Conservation (phyloP, 768 basidiomycete genomes). For the Lactarius akahatsu region DNA sequence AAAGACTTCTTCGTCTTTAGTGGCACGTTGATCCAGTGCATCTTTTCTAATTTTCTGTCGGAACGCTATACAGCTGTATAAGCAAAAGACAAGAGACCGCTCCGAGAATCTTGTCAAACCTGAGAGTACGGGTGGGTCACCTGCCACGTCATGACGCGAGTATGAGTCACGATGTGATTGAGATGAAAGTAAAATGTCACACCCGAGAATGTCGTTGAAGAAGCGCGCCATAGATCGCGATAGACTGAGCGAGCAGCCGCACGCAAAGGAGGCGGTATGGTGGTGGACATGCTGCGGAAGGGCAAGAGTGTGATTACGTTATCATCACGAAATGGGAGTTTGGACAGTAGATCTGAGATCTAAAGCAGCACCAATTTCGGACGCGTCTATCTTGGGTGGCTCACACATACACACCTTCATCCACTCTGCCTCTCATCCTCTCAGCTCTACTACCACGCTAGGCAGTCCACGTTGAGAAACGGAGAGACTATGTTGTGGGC, state of each 20-base stretch:
- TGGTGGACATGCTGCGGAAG: conserved; percentile 35
- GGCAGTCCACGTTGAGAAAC: neutral
- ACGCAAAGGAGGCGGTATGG: conserved; percentile 53
- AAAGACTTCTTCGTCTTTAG: conserved; percentile 49
- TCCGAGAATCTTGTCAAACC: conserved; percentile 39
- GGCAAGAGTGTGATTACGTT: conserved; percentile 5
- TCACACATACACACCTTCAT: neutral
- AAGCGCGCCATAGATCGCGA: conserved; percentile 65
- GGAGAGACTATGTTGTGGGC: neutral
- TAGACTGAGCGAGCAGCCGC: conserved; percentile 75
- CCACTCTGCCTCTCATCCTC: conserved; percentile 25
- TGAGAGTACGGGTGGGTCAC: conserved; percentile 55
- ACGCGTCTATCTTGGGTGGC: conserved; percentile 34
- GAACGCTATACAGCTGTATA: conserved; percentile 53
- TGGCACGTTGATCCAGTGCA: conserved; percentile 42
- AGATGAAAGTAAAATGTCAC: neutral
- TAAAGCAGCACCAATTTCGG: conserved; percentile 40
- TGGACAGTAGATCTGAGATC: conserved; percentile 37
- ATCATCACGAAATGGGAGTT: neutral
- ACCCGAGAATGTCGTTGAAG: conserved; percentile 65
- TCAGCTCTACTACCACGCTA: neutral
- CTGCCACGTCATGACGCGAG: conserved; percentile 36
- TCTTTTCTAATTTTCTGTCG: conserved; percentile 65
- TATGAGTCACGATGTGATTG: neutral
- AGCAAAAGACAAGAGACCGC: neutral